phyloP scores from a whole-genome alignment of 2,329 filamentous ascomycete genomes.

The Bipolaris victoriae region DNA sequence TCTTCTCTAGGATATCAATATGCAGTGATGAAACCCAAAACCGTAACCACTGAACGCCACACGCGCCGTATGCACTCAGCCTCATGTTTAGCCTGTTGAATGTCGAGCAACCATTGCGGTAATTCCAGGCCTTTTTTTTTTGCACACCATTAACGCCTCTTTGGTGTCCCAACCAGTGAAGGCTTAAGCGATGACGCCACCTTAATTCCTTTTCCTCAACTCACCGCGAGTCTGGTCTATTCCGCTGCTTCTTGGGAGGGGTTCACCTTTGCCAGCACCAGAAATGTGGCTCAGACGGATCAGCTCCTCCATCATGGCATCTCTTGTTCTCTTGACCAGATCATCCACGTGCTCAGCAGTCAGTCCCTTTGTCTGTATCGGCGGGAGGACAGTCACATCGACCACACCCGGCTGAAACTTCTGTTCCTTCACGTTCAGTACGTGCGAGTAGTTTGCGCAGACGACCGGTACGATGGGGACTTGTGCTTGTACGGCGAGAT shows the following conservation, averaged over 20 bases:
- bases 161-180: background rate
- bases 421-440: conserved; percentile 55
- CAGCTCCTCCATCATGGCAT: conserved; percentile 48
- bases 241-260: conserved; percentile 32
- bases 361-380: conserved; percentile 45
- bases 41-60: conserved; percentile 10
- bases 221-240: conserved; percentile 26
- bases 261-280: conserved; percentile 31
- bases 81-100: background rate
- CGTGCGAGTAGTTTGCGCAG: conserved; percentile 57
- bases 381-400: conserved; percentile 56
- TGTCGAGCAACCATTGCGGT: background rate
- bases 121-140: background rate
- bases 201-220: conserved; percentile 35
- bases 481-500: conserved; percentile 90
- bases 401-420: conserved; percentile 57
- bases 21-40: conserved; percentile 4
- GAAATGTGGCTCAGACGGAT: conserved; percentile 41
- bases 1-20: conserved; percentile 20
- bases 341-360: conserved; percentile 44
- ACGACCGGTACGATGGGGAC: conserved; percentile 87
- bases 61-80: conserved; percentile 10
- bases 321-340: conserved; percentile 39
- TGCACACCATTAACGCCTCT: background rate
- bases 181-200: background rate